These are phyloP conservation scores for Lipomyces spencermartinsiae DNA, from an alignment of 805 yeast genomes.

Conservation along the genomic window DNA sequence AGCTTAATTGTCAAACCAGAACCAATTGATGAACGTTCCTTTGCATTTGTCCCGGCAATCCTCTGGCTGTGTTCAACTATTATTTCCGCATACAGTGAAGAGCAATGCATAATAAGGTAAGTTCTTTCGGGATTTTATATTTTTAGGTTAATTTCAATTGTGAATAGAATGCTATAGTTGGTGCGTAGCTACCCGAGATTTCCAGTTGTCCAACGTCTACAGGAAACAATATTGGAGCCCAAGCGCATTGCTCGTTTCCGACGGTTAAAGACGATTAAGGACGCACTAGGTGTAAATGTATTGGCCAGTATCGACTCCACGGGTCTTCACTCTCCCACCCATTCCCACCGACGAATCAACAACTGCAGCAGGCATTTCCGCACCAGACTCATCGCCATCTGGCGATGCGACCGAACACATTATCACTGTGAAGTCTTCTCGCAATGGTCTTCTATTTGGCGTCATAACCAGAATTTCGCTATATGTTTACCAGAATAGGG, in stretches of 20 bases:
- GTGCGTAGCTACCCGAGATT: too few relatives aligned
- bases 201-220: too few relatives aligned
- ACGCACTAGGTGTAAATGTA: constrained; percentile 38
- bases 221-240: background rate
- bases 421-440: constrained; percentile 45
- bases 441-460: constrained; percentile 45
- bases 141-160: background rate
- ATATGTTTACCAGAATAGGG: constrained; percentile 50
- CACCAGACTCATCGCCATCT: background rate
- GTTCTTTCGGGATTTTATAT: background rate
- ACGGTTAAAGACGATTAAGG: background rate
- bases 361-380: background rate
- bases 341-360: constrained; percentile 2
- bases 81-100: background rate
- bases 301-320: constrained; percentile 47
- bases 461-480: constrained; percentile 50
- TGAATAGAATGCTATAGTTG: background rate
- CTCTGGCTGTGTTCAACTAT: too few relatives aligned
- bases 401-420: constrained; percentile 45
- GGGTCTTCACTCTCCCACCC: constrained; percentile 41
- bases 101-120: background rate
- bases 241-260: background rate
- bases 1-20: too few relatives aligned
- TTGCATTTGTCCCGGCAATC: too few relatives aligned
- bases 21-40: too few relatives aligned